Base-by-base conservation (phyloP, 1,284 basidiomycete genomes). In the Papiliotrema fonsecae region DNA sequence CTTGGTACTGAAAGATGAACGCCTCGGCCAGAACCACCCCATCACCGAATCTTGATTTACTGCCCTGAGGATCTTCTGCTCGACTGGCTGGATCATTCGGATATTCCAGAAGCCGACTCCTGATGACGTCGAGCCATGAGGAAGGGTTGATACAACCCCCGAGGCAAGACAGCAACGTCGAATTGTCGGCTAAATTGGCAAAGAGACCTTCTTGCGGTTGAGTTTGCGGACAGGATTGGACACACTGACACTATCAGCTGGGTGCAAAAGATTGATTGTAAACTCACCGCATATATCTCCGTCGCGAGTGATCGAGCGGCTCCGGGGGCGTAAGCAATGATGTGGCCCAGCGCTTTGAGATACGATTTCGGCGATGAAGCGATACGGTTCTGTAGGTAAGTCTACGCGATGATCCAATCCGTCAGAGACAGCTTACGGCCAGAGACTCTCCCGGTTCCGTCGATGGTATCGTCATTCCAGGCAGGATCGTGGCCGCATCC, bases 11-110 rank as follows among this genome's bases (percentile, higher is more conserved):
- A 5, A 55, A 52, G 7, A 65, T 64, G 11, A 71, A 50, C 9
- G 64, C 51, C 36, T 75, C 63, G 3, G 68, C 52, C 9, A 75
- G 56, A 3, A 72, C 49, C 1, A 75, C 65, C 5, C 71, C 62
- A n/a, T 62, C 62, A 0, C 75, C 75, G 47, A 69, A 76, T 4
- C 64, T 61, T 7, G 62, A 69, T 38, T 72, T 54, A 25, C 56
- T 57, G 5, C 64, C 65, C 49, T 73, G 71, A 2, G 72, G 72
- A 55, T 74, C 70, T 30, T 72, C 68, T 18, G 56, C 43, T 11
- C 61, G 52, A 6, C 52, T 47, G 0, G 47, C 40, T 13, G 57
- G 49, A 34, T 71, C 65, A 34, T 64, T 56, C 2, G 52, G 49
- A 3, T 47, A 45, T 22, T 65, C 53, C 6, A 71, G 45, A 16